Percentiles rank a stretch among this genome's conserved stretches.
phyloP scores from a whole-genome alignment of 768 basidiomycete genomes.

The Phaeolepiota aurea region DNA sequence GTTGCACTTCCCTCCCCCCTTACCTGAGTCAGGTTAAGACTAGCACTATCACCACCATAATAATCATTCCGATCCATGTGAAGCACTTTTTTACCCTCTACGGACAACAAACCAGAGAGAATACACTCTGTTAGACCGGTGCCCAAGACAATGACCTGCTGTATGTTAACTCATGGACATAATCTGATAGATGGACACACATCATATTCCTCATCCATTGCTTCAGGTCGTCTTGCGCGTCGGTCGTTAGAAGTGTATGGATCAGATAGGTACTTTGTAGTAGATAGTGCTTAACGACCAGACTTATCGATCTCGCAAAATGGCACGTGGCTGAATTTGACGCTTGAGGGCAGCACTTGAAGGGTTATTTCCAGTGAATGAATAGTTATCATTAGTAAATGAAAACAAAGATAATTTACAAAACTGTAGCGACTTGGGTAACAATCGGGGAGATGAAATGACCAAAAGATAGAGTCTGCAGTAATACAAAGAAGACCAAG shows the following conservation, averaged over 20 bases:
- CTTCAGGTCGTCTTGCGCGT: constrained; percentile 14
- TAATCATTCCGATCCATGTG: constrained; percentile 99
- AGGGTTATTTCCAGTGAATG: neutral
- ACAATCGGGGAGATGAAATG: constrained; percentile 2
- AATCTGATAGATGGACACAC: constrained; percentile 30
- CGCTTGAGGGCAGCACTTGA: neutral
- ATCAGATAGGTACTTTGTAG: constrained; percentile 8
- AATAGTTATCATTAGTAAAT: constrained; percentile 2
- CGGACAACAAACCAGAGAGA: constrained; percentile 95
- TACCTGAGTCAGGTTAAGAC: constrained; percentile 95
- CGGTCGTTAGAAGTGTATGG: constrained; percentile 16
- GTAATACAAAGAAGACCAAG: constrained; percentile 5
- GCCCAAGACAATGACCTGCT: constrained; percentile 82
- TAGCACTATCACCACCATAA: constrained; percentile 96
- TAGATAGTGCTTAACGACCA: constrained; percentile 6
- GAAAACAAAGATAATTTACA: constrained; percentile 1
- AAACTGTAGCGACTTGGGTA: constrained; percentile 3
- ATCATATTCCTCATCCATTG: constrained; percentile 99
- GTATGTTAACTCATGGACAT: constrained; percentile 9
- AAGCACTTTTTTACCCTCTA: constrained; percentile 98
- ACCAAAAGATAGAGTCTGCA: constrained; percentile 6
- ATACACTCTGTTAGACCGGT: constrained; percentile 99
- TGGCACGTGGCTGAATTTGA: neutral
- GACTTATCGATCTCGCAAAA: constrained; percentile 15
- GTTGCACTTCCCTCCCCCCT: constrained; percentile 3